These are phyloP conservation scores for Trametes sp. DNA, from an alignment of 1,284 basidiomycete genomes.

Conservation along the genomic window DNA sequence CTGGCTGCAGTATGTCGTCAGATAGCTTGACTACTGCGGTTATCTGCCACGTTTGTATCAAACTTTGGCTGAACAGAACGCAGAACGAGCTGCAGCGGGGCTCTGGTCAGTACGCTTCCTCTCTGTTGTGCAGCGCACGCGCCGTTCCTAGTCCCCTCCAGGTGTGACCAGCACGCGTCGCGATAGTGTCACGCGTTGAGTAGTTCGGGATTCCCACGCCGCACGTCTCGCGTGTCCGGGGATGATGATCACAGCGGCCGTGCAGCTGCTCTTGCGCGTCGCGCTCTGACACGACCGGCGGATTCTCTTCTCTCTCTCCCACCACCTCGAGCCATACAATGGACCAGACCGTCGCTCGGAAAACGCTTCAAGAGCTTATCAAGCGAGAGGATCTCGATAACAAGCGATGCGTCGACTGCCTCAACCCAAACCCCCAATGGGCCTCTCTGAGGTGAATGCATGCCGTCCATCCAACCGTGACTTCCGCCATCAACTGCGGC, in stretches of 20 bases:
- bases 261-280: constrained; percentile 11
- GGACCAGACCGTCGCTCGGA: constrained; percentile 76
- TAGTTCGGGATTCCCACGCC: constrained; percentile 27
- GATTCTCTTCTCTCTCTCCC: constrained; percentile 5
- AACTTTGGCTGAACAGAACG: not conserved
- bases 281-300: constrained; percentile 11
- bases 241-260: constrained; percentile 28
- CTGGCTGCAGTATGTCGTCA: constrained; percentile 1
- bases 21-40: not conserved
- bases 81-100: not conserved
- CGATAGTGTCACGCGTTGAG: constrained; percentile 21
- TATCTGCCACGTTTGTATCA: not conserved
- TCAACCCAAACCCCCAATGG: constrained; percentile 91
- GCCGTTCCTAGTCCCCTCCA: constrained; percentile 1
- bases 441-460: constrained; percentile 72
- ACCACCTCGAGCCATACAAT: constrained; percentile 41
- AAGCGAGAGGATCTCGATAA: constrained; percentile 77
- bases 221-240: constrained; percentile 16
- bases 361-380: constrained; percentile 77
- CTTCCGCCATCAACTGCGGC: constrained; percentile 24
- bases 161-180: constrained; percentile 19
- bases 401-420: constrained; percentile 82
- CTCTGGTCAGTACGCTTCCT: not conserved
- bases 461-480: constrained; percentile 30
- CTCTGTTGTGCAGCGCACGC: not conserved